phyloP scores from a whole-genome alignment of 768 basidiomycete species.

The Termitomyces sp. region DNA sequence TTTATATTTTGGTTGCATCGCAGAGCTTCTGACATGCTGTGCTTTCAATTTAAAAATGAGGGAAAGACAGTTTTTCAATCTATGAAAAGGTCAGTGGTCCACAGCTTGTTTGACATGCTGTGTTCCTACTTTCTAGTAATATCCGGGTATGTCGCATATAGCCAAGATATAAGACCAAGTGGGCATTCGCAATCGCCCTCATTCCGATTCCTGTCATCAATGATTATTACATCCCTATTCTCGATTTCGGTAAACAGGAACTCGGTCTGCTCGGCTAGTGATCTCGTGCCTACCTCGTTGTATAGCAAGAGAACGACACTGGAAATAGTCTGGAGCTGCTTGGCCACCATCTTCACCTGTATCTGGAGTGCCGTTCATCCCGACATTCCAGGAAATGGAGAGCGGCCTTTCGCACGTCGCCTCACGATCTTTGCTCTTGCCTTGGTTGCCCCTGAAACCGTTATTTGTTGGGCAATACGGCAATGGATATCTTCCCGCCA shows the following conservation, averaged over 20 bases:
- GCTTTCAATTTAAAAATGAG: not conserved
- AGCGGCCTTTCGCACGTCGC: not conserved
- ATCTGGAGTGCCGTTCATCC: slow-evolving; percentile 17
- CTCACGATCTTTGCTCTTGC: slow-evolving; percentile 4
- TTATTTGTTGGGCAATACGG: slow-evolving; percentile 15
- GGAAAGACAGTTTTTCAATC: not conserved
- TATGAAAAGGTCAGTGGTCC: no score
- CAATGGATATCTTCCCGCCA: slow-evolving; percentile 16
- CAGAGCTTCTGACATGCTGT: not conserved
- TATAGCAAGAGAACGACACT: slow-evolving; percentile 6
- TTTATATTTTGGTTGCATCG: not conserved
- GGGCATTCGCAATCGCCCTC: not conserved
- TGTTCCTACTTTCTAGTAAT: no score
- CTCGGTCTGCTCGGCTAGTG: not conserved
- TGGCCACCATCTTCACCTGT: slow-evolving; percentile 1
- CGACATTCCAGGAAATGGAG: slow-evolving; percentile 15
- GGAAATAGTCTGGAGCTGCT: slow-evolving; percentile 20
- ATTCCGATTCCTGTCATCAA: not conserved
- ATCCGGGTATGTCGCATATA: no score
- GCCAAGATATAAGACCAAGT: not conserved
- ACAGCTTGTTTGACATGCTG: no score
- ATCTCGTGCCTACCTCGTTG: not conserved
- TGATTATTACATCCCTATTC: not conserved
- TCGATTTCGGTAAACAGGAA: not conserved
- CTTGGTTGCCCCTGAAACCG: slow-evolving; percentile 17